Evolutionary conservation across 495 filamentous ascomycete genomes (phyloP).

Genomic region (Podospora pseudopauciseta): DNA sequence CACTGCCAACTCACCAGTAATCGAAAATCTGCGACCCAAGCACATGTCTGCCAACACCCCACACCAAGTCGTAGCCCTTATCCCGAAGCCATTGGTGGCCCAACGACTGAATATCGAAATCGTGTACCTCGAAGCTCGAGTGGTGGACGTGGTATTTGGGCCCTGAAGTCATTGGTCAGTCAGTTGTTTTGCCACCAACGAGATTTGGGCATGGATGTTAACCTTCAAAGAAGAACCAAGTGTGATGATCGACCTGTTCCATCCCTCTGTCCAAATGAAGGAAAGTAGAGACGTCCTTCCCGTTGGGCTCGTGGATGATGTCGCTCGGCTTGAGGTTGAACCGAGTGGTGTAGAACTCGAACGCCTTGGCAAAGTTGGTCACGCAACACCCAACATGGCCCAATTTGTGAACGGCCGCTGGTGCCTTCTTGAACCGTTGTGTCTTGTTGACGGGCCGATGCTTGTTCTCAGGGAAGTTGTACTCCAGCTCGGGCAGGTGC

Average conservation of each 20-base stretch:
- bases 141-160: conserved; percentile 59
- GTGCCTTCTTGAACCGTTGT: conserved; percentile 51
- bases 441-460: conserved; percentile 37
- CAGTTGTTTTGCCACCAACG: neutral
- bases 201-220: neutral
- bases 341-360: conserved; percentile 56
- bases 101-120: conserved; percentile 65
- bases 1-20: conserved; percentile 51
- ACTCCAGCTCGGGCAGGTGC: conserved; percentile 39
- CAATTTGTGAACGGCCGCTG: conserved; percentile 64
- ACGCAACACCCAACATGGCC: conserved; percentile 64
- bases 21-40: conserved; percentile 61
- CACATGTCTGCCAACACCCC: conserved; percentile 66
- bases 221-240: conserved; percentile 54
- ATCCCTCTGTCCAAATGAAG: conserved; percentile 58
- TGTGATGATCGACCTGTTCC: conserved; percentile 61
- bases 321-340: conserved; percentile 61
- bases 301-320: conserved; percentile 40
- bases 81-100: conserved; percentile 63
- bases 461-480: conserved; percentile 41
- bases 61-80: conserved; percentile 59
- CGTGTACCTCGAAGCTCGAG: conserved; percentile 65
- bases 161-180: conserved; percentile 19
- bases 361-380: conserved; percentile 48
- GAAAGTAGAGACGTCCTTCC: conserved; percentile 53